phyloP scores from a whole-genome alignment of 73 alveolate genomes.

The Paramecium tetraurelia region DNA sequence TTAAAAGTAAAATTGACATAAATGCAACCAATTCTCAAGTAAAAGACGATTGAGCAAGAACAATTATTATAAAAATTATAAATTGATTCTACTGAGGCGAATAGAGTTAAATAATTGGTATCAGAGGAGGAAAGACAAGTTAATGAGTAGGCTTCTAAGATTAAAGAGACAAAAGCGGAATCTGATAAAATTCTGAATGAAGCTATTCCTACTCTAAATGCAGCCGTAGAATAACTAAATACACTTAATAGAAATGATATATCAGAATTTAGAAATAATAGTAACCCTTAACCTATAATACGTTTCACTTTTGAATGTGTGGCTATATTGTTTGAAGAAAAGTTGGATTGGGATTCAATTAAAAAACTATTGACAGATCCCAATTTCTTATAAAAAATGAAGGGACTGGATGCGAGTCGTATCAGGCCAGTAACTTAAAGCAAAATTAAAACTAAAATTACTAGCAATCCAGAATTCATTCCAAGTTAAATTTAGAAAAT shows the following conservation, averaged over 20 bases:
- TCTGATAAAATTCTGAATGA: conserved; percentile 82
- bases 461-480: conserved; percentile 68
- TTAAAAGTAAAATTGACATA: conserved; percentile 72
- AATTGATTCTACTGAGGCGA: conserved; percentile 76
- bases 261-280: conserved; percentile 81
- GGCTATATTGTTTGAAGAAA: conserved; percentile 76
- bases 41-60: conserved; percentile 76
- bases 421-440: conserved; percentile 55
- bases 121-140: conserved; percentile 77
- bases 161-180: conserved; percentile 81
- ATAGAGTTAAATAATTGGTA: conserved; percentile 74
- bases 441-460: conserved; percentile 67
- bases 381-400: conserved; percentile 69
- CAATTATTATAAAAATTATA: conserved; percentile 63
- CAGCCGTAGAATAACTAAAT: conserved; percentile 89
- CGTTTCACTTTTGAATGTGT: conserved; percentile 81
- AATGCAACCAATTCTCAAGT: conserved; percentile 73
- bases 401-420: conserved; percentile 64
- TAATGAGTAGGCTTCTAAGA: conserved; percentile 72
- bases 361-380: conserved; percentile 66
- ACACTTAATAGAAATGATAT: conserved; percentile 86
- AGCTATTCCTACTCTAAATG: conserved; percentile 84
- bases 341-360: conserved; percentile 80
- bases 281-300: conserved; percentile 90
- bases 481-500: conserved; percentile 71